Percentiles rank a stretch among this genome's conserved stretches.
These are phyloP conservation scores for Neurospora sp. DNA, from an alignment of 495 filamentous ascomycete species.

Conservation along the genomic window DNA sequence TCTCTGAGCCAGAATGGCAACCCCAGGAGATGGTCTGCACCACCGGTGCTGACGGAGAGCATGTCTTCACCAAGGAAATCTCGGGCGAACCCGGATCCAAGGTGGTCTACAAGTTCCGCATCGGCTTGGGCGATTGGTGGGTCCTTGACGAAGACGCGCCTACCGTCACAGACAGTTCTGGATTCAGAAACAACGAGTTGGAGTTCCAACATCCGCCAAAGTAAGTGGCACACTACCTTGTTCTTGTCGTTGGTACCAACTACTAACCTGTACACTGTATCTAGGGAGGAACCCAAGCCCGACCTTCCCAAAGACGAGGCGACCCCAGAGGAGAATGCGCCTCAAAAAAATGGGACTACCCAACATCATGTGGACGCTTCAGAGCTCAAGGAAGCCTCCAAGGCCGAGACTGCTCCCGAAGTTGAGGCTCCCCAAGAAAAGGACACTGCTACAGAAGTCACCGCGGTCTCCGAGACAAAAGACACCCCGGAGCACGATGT, in stretches of 20 bases:
- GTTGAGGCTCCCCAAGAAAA: not conserved
- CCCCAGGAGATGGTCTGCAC: slow-evolving; percentile 47
- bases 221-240: not conserved
- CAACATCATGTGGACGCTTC: not conserved
- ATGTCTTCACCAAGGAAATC: slow-evolving; percentile 38
- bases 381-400: not conserved
- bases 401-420: not conserved
- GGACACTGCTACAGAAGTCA: not conserved
- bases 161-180: slow-evolving; percentile 43
- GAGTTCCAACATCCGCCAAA: slow-evolving; percentile 20
- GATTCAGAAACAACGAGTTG: slow-evolving; percentile 51
- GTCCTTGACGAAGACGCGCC: slow-evolving; percentile 45
- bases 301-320: not conserved
- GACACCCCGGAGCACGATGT: not conserved
- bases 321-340: not conserved
- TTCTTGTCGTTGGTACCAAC: not conserved
- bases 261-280: too few species aligned
- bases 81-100: slow-evolving; percentile 33
- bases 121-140: slow-evolving; percentile 57
- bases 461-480: not conserved
- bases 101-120: slow-evolving; percentile 62
- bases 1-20: slow-evolving; percentile 55
- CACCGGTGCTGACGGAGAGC: slow-evolving; percentile 30
- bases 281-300: not conserved
- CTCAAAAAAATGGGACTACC: not conserved